A percentile compares a stretch with the other conserved stretches of the same genome.
These are phyloP conservation scores for Acmispon strigosus DNA, from an alignment of 306 rosid genomes.

Conservation along the genomic window DNA sequence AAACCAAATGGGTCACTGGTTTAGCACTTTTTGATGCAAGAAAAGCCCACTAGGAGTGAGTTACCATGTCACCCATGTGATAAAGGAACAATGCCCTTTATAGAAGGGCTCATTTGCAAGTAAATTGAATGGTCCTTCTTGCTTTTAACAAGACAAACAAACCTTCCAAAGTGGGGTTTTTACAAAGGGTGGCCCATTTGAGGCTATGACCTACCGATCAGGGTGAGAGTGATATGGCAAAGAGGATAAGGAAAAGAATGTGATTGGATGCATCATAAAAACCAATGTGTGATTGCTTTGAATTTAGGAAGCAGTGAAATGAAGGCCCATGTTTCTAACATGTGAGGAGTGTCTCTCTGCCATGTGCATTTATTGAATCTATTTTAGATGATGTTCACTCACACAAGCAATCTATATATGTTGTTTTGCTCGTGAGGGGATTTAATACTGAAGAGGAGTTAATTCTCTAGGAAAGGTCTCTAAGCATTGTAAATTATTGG, in stretches of 20 bases:
- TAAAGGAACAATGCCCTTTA: background rate
- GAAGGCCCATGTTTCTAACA: constrained; percentile 47
- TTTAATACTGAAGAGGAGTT: background rate
- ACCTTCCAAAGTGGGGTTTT: background rate
- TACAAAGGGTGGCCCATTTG: constrained; percentile 12
- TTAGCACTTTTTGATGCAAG: constrained; percentile 8
- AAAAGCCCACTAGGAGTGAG: background rate
- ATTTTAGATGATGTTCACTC: background rate
- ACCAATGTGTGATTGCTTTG: constrained; percentile 32
- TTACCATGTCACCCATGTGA: background rate
- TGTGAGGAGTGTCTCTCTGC: constrained; percentile 47
- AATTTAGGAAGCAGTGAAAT: constrained; percentile 33
- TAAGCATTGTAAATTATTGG: background rate
- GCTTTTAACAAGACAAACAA: background rate
- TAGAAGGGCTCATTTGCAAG: background rate
- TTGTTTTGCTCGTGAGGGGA: constrained; percentile 2
- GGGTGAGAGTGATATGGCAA: constrained; percentile 1
- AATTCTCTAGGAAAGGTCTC: background rate
- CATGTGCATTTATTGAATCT: constrained; percentile 47
- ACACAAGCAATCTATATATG: background rate
- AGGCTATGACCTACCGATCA: background rate
- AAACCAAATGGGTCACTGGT: constrained; percentile 20
- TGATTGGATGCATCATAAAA: constrained; percentile 3
- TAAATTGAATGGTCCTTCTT: background rate
- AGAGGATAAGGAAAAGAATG: constrained; percentile 24